phyloP scores from a whole-genome alignment of 1,284 basidiomycete genomes.

The Kalmanozyma brasiliensis region DNA sequence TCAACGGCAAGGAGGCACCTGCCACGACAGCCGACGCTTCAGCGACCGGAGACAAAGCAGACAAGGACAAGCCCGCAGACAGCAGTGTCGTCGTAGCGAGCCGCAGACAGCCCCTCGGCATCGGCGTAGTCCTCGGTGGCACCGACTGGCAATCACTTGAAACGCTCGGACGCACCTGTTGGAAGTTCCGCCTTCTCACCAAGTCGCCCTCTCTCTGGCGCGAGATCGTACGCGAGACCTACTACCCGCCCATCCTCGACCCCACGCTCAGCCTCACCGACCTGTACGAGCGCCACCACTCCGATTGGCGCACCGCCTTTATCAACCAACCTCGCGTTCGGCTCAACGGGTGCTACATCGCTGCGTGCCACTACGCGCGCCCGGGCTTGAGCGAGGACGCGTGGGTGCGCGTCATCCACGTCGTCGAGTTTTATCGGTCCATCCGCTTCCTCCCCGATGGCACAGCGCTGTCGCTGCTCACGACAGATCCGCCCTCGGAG shows the following conservation, averaged over 20 bases:
- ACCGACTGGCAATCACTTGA: constrained; percentile 63
- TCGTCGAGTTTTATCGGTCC: constrained; percentile 76
- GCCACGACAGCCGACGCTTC: constrained; percentile 1
- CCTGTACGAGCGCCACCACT: constrained; percentile 39
- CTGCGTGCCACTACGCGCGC: constrained; percentile 62
- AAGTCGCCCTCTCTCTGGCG: constrained; percentile 55
- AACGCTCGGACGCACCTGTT: constrained; percentile 54
- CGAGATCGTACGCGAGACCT: constrained; percentile 56
- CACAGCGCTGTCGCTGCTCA: constrained; percentile 83
- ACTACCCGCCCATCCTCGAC: constrained; percentile 53
- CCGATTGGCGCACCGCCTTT: constrained; percentile 61
- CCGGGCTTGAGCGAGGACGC: constrained; percentile 60
- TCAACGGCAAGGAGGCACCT: constrained; percentile 1
- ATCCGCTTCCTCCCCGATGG: constrained; percentile 90
- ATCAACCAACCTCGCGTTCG: constrained; percentile 64
- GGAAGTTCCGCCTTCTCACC: constrained; percentile 63
- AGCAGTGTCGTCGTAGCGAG: constrained; percentile 8
- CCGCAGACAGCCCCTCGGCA: constrained; percentile 37
- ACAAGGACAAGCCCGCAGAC: constrained; percentile 14
- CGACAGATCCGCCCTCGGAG: constrained; percentile 82
- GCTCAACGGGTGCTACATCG: constrained; percentile 65
- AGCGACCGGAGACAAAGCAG: constrained; percentile 4
- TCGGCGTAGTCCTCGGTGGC: constrained; percentile 56
- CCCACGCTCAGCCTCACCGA: constrained; percentile 13
- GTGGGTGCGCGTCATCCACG: constrained; percentile 65